Evolutionary conservation across 1,139 yeast species (phyloP), one percentile per base, ranked within the genome.

Genomic region (Candida pseudocylindracea): DNA sequence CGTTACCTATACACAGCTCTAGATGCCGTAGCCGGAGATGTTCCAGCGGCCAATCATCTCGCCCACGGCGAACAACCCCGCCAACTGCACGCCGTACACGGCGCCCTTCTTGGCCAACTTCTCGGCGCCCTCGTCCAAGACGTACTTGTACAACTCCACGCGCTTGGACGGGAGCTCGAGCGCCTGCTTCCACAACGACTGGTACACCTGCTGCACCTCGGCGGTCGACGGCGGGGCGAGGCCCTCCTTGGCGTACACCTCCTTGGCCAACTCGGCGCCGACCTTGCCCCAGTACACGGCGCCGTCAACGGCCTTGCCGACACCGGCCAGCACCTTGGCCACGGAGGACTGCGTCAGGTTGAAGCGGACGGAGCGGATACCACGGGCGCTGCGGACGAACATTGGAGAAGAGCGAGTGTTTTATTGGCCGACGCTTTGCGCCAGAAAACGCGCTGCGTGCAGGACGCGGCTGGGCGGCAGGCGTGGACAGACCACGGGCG

Each of bases 1-100:
- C 10, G 9, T 15, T 26, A 15, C 13, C n/a, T 26, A 26, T 31
- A 9, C 11, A 34, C 37, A 40, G 34, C 40, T 60, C 38, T 51
- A 55, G 12, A 61, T 45, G 49, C 80, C 79, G 67, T 83, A 83
- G 43, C 94, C 94, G 49, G 80, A 74, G 39, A 83, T 46, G 50
- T 75, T 63, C 67, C 98, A 79, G 68, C 98, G 83, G 49, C 99
- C 99, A 49, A 88, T 67, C 44, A 85, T 72, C 66, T 88, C 98
- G 51, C 99, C 99, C 34, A 88, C 63, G 26, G 95, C 73, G 58
- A 83, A 88, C 55, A 83, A 68, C 40, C 95, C 99, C 43, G 80
- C 63, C 39, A 88, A 60, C 57, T 88, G 98, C 43, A 83, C 60
- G 44, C 74, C 72, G 54, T 71, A 72, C 35, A 85, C 73, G 44